These are phyloP conservation scores for Malbranchea zuffiana DNA, from an alignment of 2,329 filamentous ascomycete genomes.

Conservation along the genomic window DNA sequence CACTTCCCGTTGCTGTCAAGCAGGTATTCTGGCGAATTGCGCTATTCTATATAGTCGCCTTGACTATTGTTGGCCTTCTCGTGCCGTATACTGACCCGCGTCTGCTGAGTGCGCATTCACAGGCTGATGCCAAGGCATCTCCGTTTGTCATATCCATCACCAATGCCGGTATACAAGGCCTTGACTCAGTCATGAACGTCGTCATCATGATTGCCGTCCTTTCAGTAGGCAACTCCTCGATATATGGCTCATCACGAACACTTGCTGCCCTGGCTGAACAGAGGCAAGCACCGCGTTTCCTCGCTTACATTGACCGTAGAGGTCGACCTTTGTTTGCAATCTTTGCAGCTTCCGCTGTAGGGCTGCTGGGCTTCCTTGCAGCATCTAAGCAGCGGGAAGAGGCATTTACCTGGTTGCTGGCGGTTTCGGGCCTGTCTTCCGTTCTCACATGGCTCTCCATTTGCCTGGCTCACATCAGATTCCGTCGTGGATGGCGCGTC, in stretches of 20 bases:
- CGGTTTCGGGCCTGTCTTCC: constrained; percentile 49
- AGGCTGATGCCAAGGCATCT: constrained; percentile 59
- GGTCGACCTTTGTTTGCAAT: constrained; percentile 53
- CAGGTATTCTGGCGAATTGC: constrained; percentile 46
- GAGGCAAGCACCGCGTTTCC: constrained; percentile 57
- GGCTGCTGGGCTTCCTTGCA: constrained; percentile 68
- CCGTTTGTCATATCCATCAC: constrained; percentile 64
- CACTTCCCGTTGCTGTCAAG: constrained; percentile 44
- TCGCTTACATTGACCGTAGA: constrained; percentile 55
- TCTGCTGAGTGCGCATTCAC: constrained; percentile 49
- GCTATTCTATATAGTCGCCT: constrained; percentile 47
- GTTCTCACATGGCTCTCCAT: constrained; percentile 44
- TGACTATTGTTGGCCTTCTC: constrained; percentile 49
- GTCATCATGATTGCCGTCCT: constrained; percentile 62
- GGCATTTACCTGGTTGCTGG: constrained; percentile 59
- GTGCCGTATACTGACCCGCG: constrained; percentile 51
- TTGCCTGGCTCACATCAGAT: constrained; percentile 38
- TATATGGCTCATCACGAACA: constrained; percentile 55
- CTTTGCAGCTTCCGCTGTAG: constrained; percentile 58
- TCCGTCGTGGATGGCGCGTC: constrained; percentile 32
- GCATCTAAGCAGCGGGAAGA: constrained; percentile 48
- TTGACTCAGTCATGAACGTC: constrained; percentile 65
- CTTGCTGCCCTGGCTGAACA: constrained; percentile 66
- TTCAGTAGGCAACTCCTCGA: constrained; percentile 57
- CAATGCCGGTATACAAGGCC: constrained; percentile 54